Percentiles rank a stretch among this genome's conserved stretches.
Evolutionary conservation across 2,329 filamentous ascomycete species (phyloP).

Genomic region (Plectosphaerella plurivora): DNA sequence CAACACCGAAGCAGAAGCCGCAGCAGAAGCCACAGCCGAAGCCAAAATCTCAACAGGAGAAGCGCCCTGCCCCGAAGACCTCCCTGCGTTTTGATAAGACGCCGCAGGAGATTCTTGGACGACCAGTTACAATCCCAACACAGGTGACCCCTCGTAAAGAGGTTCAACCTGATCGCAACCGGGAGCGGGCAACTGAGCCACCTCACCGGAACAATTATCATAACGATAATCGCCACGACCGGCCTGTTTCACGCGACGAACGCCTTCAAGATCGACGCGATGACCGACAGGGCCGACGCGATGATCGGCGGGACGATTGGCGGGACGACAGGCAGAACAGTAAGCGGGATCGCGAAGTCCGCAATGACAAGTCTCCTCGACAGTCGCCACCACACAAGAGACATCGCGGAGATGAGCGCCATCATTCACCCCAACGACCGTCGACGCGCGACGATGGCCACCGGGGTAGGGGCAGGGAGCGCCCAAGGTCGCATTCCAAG

Average conservation of each 20-base stretch:
- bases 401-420: too few species aligned
- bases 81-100: neutral
- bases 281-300: too few species aligned
- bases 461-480: neutral
- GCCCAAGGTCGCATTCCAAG: neutral
- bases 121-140: neutral
- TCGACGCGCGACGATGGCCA: too few species aligned
- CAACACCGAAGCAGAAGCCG: neutral
- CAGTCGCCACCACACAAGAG: too few species aligned
- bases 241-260: too few species aligned
- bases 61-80: neutral
- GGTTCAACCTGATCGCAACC: neutral
- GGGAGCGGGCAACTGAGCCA: too few species aligned
- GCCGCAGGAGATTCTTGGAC: slow-evolving; percentile 1
- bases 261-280: too few species aligned
- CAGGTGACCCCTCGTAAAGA: neutral
- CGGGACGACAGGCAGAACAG: neutral
- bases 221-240: too few species aligned
- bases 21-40: neutral
- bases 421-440: too few species aligned
- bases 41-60: neutral
- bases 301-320: neutral
- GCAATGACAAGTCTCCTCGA: slow-evolving; percentile 2
- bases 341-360: neutral
- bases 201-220: too few species aligned